Percentiles rank a stretch among this genome's conserved stretches.
phyloP scores from a whole-genome alignment of 164 flowering plant genomes.

The Piper betle region DNA sequence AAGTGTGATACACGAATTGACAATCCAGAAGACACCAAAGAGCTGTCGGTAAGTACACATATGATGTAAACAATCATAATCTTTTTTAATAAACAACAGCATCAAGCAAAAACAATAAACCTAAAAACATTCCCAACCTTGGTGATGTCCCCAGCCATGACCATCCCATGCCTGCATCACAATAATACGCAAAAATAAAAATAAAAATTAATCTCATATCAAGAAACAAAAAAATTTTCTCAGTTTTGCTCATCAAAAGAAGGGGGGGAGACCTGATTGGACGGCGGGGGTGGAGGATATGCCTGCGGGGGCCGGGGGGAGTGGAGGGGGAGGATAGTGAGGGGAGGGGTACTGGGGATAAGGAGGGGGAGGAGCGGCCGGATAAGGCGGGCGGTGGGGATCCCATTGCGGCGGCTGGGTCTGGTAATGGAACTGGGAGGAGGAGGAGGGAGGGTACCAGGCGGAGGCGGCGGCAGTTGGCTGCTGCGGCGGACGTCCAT shows the following conservation, averaged over 20 bases:
- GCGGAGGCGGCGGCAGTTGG: neutral
- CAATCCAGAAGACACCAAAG: too few relatives aligned
- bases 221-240: neutral
- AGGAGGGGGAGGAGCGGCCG: conserved; percentile 1
- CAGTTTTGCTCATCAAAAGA: too few relatives aligned
- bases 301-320: conserved; percentile 3
- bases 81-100: neutral
- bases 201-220: too few relatives aligned
- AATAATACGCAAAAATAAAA: neutral
- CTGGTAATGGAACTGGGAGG: conserved; percentile 1
- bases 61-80: too few relatives aligned
- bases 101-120: conserved; percentile 8
- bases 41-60: too few relatives aligned
- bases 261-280: conserved; percentile 3
- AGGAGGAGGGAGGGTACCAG: conserved; percentile 1
- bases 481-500: neutral
- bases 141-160: conserved; percentile 48
- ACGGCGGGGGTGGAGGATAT: conserved; percentile 1
- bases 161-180: conserved; percentile 50
- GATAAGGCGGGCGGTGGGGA: neutral
- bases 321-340: conserved; percentile 1
- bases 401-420: conserved; percentile 1
- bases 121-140: conserved; percentile 53
- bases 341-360: conserved; percentile 2
- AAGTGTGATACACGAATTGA: too few relatives aligned